Percentiles rank a stretch among this genome's conserved stretches.
Evolutionary conservation across 2,329 filamentous ascomycete genomes (phyloP).

Genomic region (Lachnellula cervina): DNA sequence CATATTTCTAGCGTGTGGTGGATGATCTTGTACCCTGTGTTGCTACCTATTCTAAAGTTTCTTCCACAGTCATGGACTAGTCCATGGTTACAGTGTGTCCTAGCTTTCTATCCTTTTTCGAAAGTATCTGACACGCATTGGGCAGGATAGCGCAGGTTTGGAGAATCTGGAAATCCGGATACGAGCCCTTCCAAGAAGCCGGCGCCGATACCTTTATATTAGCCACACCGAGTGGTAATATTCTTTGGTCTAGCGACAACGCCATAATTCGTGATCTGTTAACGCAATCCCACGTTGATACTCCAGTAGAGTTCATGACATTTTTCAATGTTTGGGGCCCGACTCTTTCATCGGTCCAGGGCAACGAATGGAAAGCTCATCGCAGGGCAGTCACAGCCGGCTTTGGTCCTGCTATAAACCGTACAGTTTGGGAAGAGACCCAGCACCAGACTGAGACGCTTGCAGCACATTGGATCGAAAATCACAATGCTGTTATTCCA

Average conservation of each 20-base stretch:
- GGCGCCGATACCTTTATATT: constrained; percentile 2
- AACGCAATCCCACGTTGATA: neutral
- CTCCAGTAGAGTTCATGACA: constrained; percentile 1
- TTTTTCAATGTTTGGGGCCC: constrained; percentile 4
- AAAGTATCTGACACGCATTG: neutral
- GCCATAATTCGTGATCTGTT: neutral
- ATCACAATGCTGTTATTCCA: constrained; percentile 1
- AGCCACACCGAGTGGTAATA: constrained; percentile 2
- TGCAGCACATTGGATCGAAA: constrained; percentile 1
- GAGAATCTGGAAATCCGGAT: constrained; percentile 2
- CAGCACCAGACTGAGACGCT: constrained; percentile 2
- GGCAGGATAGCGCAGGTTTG: constrained; percentile 2
- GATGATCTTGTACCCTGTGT: constrained; percentile 4
- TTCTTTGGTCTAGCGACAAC: constrained; percentile 5
- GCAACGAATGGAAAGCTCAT: constrained; percentile 3
- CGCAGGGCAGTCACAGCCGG: constrained; percentile 3
- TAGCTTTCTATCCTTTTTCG: neutral
- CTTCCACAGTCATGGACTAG: constrained; percentile 1
- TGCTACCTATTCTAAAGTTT: constrained; percentile 1
- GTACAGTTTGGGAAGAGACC: constrained; percentile 3
- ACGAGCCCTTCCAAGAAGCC: constrained; percentile 3
- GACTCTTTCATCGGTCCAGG: constrained; percentile 1
- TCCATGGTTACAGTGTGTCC: constrained; percentile 2
- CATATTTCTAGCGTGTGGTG: constrained; percentile 4
- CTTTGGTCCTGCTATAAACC: constrained; percentile 1